A percentile compares a stretch with the other conserved stretches of the same genome.
Conservation (phyloP, 2,329 filamentous ascomycete genomes). For the Pseudopithomyces chartarum region DNA sequence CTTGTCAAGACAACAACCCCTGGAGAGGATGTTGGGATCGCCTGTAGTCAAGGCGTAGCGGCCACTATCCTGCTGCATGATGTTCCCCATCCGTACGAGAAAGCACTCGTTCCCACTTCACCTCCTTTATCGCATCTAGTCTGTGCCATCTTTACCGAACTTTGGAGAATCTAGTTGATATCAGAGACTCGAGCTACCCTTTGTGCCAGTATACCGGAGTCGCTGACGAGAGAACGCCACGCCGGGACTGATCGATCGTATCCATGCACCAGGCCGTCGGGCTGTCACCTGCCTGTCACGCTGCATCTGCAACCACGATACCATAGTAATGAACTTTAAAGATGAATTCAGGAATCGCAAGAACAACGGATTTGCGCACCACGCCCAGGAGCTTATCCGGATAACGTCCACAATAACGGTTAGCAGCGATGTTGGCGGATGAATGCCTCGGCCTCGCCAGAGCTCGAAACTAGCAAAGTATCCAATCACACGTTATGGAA, state of each 20-base stretch:
- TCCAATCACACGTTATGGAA: background rate
- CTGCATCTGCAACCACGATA: background rate
- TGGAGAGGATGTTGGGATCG: no score
- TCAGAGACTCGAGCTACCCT: background rate
- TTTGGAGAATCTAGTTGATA: background rate
- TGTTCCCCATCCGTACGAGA: no score
- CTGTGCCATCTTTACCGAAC: background rate
- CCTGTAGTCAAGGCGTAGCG: no score
- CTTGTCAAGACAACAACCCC: no score
- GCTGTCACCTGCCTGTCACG: background rate
- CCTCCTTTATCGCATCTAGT: background rate
- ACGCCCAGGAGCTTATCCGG: background rate
- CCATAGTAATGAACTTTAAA: background rate
- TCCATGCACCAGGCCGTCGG: constrained; percentile 2
- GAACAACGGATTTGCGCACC: background rate
- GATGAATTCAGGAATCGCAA: background rate
- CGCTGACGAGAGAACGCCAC: background rate
- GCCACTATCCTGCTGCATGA: no score
- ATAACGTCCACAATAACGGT: background rate
- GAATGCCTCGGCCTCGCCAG: background rate
- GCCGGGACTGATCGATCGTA: background rate
- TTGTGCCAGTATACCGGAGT: background rate
- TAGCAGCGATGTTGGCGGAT: background rate
- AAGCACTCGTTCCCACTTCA: no score
- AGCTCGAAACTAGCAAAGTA: background rate